Conservation (phyloP, 2,329 filamentous ascomycete genomes). For the Trichoderma sp. region DNA sequence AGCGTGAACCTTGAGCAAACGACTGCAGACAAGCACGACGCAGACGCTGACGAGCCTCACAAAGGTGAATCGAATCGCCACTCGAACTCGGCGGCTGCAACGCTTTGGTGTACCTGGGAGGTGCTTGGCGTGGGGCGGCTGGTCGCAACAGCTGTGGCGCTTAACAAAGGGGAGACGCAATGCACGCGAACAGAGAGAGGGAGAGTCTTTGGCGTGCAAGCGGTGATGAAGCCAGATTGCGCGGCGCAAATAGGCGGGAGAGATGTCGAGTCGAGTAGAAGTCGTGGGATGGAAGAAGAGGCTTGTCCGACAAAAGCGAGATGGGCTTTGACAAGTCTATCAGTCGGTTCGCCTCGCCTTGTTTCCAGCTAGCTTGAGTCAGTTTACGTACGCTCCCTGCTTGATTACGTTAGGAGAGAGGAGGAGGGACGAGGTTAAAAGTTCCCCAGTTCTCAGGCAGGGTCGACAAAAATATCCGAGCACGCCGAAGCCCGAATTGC, state of each 20-base stretch:
- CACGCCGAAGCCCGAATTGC: neutral
- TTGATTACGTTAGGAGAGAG: constrained; percentile 19
- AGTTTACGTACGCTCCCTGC: constrained; percentile 17
- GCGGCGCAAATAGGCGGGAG: neutral
- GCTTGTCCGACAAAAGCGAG: neutral
- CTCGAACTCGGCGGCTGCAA: constrained; percentile 6
- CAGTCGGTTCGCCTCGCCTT: constrained; percentile 12
- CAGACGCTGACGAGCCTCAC: constrained; percentile 8
- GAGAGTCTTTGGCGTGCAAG: neutral
- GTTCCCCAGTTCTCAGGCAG: neutral
- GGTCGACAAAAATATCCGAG: constrained; percentile 9
- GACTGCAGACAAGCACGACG: neutral
- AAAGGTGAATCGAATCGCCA: neutral
- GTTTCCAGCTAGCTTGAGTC: constrained; percentile 8
- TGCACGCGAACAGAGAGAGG: neutral
- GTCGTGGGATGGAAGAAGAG: neutral
- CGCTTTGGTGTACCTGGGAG: neutral
- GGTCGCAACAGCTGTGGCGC: constrained; percentile 18
- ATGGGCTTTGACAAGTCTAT: constrained; percentile 1
- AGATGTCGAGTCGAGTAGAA: neutral
- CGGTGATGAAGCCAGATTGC: neutral
- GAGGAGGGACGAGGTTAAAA: neutral
- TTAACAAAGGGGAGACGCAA: constrained; percentile 16
- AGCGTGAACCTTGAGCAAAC: neutral
- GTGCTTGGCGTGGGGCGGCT: constrained; percentile 14